phyloP scores from a whole-genome alignment of 2,329 filamentous ascomycete species.

The Hypoxylon sp. region DNA sequence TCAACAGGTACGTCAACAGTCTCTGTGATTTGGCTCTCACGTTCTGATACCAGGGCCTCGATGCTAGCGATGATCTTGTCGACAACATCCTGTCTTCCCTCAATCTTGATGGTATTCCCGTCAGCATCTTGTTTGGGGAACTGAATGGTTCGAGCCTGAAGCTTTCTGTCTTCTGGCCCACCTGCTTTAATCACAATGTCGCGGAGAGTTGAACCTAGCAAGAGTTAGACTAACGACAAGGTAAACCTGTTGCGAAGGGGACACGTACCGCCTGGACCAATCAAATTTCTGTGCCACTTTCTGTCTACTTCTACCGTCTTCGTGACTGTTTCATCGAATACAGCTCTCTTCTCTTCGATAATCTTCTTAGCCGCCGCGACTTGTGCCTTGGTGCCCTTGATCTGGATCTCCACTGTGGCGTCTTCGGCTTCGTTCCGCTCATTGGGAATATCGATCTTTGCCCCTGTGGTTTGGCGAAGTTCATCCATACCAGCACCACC shows the following conservation, averaged over 20 bases:
- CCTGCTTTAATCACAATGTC: conserved; percentile 90
- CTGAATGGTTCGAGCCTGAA: conserved; percentile 89
- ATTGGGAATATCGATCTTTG: conserved; percentile 91
- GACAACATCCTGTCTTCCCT: conserved; percentile 86
- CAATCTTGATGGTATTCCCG: conserved; percentile 87
- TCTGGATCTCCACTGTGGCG: conserved; percentile 84
- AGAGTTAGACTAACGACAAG: conserved; percentile 57
- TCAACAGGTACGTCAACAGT: conserved; percentile 86
- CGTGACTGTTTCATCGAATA: conserved; percentile 91
- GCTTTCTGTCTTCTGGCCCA: conserved; percentile 87
- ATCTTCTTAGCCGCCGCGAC: conserved; percentile 94
- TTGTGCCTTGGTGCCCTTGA: conserved; percentile 93
- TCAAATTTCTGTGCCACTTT: conserved; percentile 91
- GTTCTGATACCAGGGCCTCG: conserved; percentile 83
- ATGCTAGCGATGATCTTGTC: conserved; percentile 91
- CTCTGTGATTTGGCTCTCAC: conserved; percentile 85
- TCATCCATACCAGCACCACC: conserved; percentile 93
- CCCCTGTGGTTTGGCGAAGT: conserved; percentile 85
- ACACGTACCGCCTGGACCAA: conserved; percentile 86
- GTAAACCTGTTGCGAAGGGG: neutral
- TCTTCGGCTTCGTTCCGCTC: conserved; percentile 78
- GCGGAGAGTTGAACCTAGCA: conserved; percentile 83
- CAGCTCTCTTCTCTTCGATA: conserved; percentile 85
- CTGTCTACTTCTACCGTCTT: conserved; percentile 91
- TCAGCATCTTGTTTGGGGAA: conserved; percentile 92